These are phyloP conservation scores for Grigorovia yakushimaensis DNA, from an alignment of 805 yeast species.

Conservation along the genomic window DNA sequence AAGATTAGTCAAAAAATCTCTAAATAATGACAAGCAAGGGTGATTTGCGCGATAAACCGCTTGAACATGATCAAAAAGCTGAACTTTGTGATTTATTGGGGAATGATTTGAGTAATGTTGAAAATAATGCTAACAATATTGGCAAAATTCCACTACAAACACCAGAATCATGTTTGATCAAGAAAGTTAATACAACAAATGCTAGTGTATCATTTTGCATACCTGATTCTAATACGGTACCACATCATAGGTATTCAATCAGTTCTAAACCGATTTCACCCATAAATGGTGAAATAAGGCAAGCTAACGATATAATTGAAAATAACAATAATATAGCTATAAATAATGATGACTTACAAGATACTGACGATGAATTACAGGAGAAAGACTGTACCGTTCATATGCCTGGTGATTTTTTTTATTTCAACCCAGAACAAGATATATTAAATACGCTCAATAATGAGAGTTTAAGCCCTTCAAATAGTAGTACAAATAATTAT, in stretches of 20 bases:
- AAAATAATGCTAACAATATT: background rate
- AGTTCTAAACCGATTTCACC: slow-evolving; percentile 35
- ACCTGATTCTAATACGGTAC: slow-evolving; percentile 28
- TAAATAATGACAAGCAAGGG: background rate
- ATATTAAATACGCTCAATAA: background rate
- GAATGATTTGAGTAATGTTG: background rate
- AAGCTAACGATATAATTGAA: background rate
- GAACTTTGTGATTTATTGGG: background rate
- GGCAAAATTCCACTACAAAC: background rate
- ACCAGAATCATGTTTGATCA: background rate
- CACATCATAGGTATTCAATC: slow-evolving; percentile 46
- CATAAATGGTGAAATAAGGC: background rate
- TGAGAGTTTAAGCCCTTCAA: no score
- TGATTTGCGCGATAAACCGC: background rate
- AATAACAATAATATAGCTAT: background rate
- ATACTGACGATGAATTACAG: slow-evolving; percentile 6
- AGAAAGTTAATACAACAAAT: background rate
- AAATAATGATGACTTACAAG: background rate
- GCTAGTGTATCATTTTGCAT: slow-evolving; percentile 3
- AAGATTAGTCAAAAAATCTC: no score
- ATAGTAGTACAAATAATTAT: no score
- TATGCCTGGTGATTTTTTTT: slow-evolving; percentile 30
- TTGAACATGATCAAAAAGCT: background rate
- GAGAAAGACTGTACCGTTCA: slow-evolving; percentile 26
- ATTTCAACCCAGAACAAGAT: slow-evolving; percentile 11